phyloP scores from a whole-genome alignment of 768 basidiomycete species.

The Boletus reticuloceps region DNA sequence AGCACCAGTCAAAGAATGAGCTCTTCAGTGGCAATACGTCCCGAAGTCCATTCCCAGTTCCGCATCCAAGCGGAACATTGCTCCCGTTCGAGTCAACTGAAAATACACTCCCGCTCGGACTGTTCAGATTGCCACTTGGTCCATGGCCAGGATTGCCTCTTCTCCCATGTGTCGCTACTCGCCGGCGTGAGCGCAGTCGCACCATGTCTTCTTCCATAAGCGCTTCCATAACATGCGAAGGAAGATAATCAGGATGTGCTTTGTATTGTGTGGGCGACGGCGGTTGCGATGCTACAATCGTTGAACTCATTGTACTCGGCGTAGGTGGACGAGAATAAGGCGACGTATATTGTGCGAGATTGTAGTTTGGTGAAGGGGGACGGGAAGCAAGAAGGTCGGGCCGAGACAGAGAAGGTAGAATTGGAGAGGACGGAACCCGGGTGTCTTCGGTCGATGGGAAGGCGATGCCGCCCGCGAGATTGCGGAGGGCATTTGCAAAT shows the following conservation, averaged over 20 bases:
- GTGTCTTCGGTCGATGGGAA: slow-evolving; percentile 65
- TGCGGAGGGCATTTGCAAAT: slow-evolving; percentile 73
- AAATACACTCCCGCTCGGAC: slow-evolving; percentile 75
- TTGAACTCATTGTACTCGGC: slow-evolving; percentile 29
- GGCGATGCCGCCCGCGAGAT: slow-evolving; percentile 64
- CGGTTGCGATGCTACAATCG: slow-evolving; percentile 25
- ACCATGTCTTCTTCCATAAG: slow-evolving; percentile 96
- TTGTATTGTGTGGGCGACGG: slow-evolving; percentile 34
- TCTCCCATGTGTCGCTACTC: slow-evolving; percentile 38
- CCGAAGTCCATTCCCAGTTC: slow-evolving; percentile 76
- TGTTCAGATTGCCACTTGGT: slow-evolving; percentile 47
- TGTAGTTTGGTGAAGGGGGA: slow-evolving; percentile 77
- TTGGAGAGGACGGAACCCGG: slow-evolving; percentile 37
- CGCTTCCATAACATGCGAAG: slow-evolving; percentile 82
- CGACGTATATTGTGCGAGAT: slow-evolving; percentile 71
- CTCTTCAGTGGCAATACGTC: slow-evolving; percentile 90
- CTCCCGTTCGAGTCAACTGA: slow-evolving; percentile 69
- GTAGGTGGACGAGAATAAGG: slow-evolving; percentile 64
- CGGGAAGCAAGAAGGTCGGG: slow-evolving; percentile 45
- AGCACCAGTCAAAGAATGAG: slow-evolving; percentile 92
- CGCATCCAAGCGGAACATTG: slow-evolving; percentile 71
- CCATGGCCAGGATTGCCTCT: slow-evolving; percentile 39
- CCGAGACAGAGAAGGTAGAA: slow-evolving; percentile 21
- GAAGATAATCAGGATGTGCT: slow-evolving; percentile 52
- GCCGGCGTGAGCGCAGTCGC: slow-evolving; percentile 69